Conservation (phyloP, 1,139 yeast genomes). For the Yamadazyma buinensis region DNA sequence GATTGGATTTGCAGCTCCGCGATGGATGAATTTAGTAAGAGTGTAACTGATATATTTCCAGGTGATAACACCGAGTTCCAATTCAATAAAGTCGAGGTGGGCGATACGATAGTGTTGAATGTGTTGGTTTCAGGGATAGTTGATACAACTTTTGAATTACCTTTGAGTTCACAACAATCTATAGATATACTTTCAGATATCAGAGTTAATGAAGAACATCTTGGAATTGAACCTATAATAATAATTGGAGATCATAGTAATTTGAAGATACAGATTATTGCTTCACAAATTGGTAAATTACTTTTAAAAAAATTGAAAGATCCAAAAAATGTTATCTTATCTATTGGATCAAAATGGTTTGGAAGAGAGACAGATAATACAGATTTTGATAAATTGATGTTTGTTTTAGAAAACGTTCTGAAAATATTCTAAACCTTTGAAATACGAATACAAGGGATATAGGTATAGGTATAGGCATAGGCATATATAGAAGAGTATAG, state of each 20-base stretch:
- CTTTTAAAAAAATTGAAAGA: conserved; percentile 18
- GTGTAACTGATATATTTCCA: not conserved
- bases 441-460: no score
- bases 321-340: conserved; percentile 34
- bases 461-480: not conserved
- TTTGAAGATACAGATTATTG: conserved; percentile 38
- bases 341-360: conserved; percentile 44
- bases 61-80: conserved; percentile 15
- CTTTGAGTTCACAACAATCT: conserved; percentile 33
- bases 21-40: conserved; percentile 1
- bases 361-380: conserved; percentile 29
- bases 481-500: not conserved
- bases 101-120: conserved; percentile 33
- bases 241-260: conserved; percentile 40
- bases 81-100: conserved; percentile 36
- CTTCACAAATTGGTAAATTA: conserved; percentile 42
- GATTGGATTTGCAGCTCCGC: not conserved
- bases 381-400: conserved; percentile 43
- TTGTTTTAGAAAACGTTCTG: conserved; percentile 24
- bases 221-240: conserved; percentile 36
- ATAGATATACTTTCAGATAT: conserved; percentile 18
- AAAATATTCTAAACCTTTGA: no score
- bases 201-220: conserved; percentile 14
- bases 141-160: conserved; percentile 42
- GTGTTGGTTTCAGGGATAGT: conserved; percentile 35